Percentiles rank a stretch among this genome's conserved stretches.
Evolutionary conservation across 2,329 filamentous ascomycete genomes (phyloP).

Genomic region (Escovopsis sp.): DNA sequence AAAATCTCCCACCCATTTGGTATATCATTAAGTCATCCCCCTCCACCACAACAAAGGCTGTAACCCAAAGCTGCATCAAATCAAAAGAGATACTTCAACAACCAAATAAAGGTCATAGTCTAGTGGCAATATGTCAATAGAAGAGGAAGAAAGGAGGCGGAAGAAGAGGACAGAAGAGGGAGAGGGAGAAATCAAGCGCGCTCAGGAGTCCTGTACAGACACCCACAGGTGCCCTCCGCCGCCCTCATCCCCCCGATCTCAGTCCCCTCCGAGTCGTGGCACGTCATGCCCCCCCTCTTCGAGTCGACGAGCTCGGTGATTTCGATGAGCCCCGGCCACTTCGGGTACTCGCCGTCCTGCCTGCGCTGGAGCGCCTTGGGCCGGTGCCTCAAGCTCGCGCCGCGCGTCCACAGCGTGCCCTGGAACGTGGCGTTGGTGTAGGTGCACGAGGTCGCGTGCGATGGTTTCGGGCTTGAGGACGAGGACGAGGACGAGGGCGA

Average conservation of each 20-base stretch:
- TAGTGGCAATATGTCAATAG: not conserved
- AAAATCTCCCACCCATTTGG: too few species aligned
- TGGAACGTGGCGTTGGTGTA: slow-evolving; percentile 42
- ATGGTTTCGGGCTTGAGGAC: slow-evolving; percentile 6
- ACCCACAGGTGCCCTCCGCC: slow-evolving; percentile 22
- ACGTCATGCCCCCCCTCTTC: slow-evolving; percentile 33
- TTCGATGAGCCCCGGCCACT: slow-evolving; percentile 45
- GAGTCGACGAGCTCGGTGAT: slow-evolving; percentile 34
- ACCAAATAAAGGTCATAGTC: not conserved
- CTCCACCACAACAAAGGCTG: too few species aligned
- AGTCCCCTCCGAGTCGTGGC: slow-evolving; percentile 27
- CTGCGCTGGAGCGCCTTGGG: not conserved
- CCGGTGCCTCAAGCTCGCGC: slow-evolving; percentile 10
- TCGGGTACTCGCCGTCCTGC: not conserved
- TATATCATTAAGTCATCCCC: too few species aligned
- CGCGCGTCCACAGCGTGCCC: slow-evolving; percentile 45
- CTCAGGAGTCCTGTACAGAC: slow-evolving; percentile 16
- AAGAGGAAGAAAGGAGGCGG: not conserved
- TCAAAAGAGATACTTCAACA: not conserved
- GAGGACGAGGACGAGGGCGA: too few species aligned
- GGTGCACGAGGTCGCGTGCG: slow-evolving; percentile 37
- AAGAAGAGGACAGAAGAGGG: not conserved
- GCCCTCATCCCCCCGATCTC: slow-evolving; percentile 23
- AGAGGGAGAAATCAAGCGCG: not conserved
- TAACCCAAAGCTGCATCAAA: too few species aligned